Conservation (phyloP, 768 basidiomycete genomes). For the Cystobasidium tubakii region DNA sequence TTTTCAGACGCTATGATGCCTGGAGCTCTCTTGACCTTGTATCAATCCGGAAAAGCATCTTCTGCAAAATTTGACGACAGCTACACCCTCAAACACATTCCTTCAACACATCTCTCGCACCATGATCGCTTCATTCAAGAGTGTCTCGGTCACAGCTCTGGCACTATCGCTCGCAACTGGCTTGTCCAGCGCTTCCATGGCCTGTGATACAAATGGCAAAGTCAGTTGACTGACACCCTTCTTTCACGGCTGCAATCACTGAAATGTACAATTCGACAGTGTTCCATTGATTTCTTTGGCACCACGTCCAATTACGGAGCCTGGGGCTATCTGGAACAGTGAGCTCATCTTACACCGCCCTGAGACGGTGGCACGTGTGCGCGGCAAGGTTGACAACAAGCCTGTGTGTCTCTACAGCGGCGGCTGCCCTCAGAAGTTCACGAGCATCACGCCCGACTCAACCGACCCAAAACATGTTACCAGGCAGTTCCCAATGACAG, state of each 20-base stretch:
- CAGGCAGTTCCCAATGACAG: too few species aligned
- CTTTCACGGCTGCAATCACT: too few species aligned
- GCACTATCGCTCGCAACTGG: not conserved
- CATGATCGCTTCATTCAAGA: not conserved
- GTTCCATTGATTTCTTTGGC: not conserved
- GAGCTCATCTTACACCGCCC: not conserved
- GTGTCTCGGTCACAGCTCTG: not conserved
- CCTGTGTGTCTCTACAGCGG: too few species aligned
- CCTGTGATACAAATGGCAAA: not conserved
- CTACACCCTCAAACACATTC: too few species aligned
- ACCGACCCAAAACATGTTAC: too few species aligned
- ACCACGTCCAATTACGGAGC: not conserved
- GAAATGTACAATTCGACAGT: too few species aligned
- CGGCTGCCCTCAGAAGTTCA: too few species aligned
- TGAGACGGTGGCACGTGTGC: not conserved
- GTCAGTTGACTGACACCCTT: not conserved
- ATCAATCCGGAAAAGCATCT: too few species aligned
- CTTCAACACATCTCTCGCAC: not conserved
- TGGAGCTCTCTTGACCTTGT: too few species aligned
- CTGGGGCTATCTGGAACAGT: not conserved
- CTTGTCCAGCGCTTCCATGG: not conserved
- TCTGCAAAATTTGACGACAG: too few species aligned
- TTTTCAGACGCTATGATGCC: too few species aligned
- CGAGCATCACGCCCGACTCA: too few species aligned
- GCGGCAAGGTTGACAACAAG: not conserved